These are phyloP conservation scores for Balamuthia mandrillaris DNA, from an alignment of 208 protist genomes.

Conservation along the genomic window DNA sequence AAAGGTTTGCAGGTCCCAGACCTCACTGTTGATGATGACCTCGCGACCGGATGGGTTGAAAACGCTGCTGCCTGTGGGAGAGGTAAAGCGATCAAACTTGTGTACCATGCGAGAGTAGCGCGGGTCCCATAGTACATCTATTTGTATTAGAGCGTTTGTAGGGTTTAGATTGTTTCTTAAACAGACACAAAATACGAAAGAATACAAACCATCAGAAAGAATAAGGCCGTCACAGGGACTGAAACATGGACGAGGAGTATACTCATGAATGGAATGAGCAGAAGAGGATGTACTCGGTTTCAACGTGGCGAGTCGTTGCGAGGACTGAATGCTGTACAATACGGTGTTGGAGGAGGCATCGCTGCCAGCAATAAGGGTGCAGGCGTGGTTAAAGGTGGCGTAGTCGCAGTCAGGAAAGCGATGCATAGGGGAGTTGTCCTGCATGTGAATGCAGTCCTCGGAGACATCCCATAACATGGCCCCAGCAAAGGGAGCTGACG, in stretches of 20 bases:
- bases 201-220: neutral
- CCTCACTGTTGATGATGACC: conserved; percentile 49
- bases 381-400: conserved; percentile 20
- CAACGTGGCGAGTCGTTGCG: conserved; percentile 2
- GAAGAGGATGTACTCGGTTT: neutral
- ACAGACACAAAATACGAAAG: neutral
- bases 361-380: conserved; percentile 17
- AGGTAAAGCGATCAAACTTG: conserved; percentile 42
- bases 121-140: conserved; percentile 30
- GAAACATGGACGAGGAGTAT: neutral
- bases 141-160: neutral
- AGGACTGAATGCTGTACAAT: neutral
- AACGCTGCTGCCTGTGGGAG: conserved; percentile 36
- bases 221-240: conserved; percentile 41
- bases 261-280: neutral
- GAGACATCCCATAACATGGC: too few relatives aligned
- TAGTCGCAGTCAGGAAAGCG: conserved; percentile 9
- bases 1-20: conserved; percentile 46
- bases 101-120: conserved; percentile 36
- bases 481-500: neutral
- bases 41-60: conserved; percentile 44
- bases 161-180: neutral
- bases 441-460: too few relatives aligned
- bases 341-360: neutral
- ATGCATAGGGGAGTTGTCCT: neutral